These are phyloP conservation scores for Endothia cerciana DNA, from an alignment of 2,329 filamentous ascomycete species.

Conservation along the genomic window DNA sequence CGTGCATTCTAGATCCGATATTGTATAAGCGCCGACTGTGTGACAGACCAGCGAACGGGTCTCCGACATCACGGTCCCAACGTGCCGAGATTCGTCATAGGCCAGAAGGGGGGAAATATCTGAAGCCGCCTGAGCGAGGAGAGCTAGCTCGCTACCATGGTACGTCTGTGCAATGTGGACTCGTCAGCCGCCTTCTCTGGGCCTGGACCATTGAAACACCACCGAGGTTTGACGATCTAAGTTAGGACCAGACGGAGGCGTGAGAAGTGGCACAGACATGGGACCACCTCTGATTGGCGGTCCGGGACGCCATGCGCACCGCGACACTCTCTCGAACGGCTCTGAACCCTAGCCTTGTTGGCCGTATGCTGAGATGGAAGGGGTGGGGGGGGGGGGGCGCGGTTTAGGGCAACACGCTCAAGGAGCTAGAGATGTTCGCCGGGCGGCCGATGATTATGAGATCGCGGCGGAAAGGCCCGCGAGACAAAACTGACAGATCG, in stretches of 20 bases:
- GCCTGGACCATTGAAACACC: background rate
- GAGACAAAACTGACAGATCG: background rate
- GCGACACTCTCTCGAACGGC: slow-evolving; percentile 10
- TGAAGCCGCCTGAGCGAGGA: background rate
- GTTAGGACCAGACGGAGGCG: background rate
- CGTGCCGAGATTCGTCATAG: slow-evolving; percentile 8
- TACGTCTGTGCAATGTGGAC: background rate
- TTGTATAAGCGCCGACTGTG: slow-evolving; percentile 19
- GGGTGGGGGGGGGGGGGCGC: background rate
- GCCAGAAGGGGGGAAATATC: background rate
- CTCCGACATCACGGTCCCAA: background rate
- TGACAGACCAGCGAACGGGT: slow-evolving; percentile 11
- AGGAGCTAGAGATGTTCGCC: too few relatives aligned
- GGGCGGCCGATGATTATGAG: too few relatives aligned
- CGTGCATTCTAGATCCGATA: background rate
- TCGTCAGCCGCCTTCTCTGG: background rate
- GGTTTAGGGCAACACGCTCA: too few relatives aligned
- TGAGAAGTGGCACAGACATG: background rate
- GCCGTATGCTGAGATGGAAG: background rate
- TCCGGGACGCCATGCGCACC: slow-evolving; percentile 1
- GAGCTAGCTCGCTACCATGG: background rate
- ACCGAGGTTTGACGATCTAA: background rate
- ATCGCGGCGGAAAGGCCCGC: background rate
- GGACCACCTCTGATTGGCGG: background rate
- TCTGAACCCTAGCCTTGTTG: slow-evolving; percentile 5